A percentile compares a stretch with the other conserved stretches of the same genome.
Evolutionary conservation across 257 asterid genomes (phyloP).

Genomic region (Gentiana dahurica): DNA sequence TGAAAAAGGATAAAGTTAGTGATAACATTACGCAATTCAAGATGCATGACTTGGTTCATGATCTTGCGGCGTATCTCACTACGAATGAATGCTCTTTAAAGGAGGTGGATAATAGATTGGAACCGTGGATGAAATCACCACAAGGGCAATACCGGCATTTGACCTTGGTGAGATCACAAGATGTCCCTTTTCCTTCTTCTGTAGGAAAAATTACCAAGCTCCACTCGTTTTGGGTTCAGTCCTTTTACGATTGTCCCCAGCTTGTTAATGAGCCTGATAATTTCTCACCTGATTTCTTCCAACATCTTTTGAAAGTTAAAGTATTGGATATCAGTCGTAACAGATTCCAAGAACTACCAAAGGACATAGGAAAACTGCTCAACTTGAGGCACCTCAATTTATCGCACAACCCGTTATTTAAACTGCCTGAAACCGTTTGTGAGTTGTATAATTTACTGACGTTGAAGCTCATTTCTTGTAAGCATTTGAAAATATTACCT

Average conservation of each 20-base stretch:
- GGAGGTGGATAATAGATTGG: constrained; percentile 27
- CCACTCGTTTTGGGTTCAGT: constrained; percentile 57
- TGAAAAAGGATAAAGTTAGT: constrained; percentile 6
- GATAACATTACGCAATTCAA: constrained; percentile 8
- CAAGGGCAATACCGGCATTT: constrained; percentile 31
- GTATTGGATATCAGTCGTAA: constrained; percentile 59
- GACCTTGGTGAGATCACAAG: constrained; percentile 47
- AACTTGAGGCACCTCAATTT: constrained; percentile 50
- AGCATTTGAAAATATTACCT: constrained; percentile 38
- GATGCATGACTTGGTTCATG: constrained; percentile 30
- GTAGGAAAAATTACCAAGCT: constrained; percentile 28
- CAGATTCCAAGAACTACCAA: constrained; percentile 39
- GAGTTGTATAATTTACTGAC: constrained; percentile 47
- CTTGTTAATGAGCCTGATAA: constrained; percentile 34
- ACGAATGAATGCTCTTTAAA: constrained; percentile 34
- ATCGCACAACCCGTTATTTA: constrained; percentile 57
- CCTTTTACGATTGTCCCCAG: constrained; percentile 50
- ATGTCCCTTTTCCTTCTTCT: constrained; percentile 29
- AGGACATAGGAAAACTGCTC: constrained; percentile 29
- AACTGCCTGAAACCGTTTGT: constrained; percentile 40
- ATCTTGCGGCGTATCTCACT: constrained; percentile 24
- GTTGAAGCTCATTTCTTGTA: constrained; percentile 41
- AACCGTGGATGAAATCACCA: constrained; percentile 17
- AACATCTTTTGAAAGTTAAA: constrained; percentile 17
- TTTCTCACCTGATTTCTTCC: constrained; percentile 31